Percentiles rank a stretch among this genome's conserved stretches.
Evolutionary conservation across 108 stramenopile genomes (phyloP).

Genomic region (Aurantiochytrium sp.): DNA sequence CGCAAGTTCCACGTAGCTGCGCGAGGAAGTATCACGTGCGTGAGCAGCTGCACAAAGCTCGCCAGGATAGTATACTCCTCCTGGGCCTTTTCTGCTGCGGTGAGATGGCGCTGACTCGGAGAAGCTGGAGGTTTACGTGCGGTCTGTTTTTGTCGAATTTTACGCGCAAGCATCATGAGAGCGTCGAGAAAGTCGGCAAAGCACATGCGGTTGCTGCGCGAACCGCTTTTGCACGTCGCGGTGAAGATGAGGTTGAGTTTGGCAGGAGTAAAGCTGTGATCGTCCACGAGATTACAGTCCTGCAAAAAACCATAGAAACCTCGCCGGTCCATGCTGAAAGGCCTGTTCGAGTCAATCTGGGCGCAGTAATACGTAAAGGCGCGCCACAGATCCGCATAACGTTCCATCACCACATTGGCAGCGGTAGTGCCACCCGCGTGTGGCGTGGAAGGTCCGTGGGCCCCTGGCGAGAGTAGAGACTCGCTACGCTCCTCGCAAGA

Average conservation of each 20-base stretch:
- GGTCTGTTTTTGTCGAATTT: not conserved
- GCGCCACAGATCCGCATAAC: not conserved
- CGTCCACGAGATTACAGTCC: not conserved
- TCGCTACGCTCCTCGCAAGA: too few species aligned
- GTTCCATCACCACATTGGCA: not conserved
- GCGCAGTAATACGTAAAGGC: not conserved
- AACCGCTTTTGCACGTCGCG: not conserved
- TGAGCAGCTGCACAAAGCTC: not conserved
- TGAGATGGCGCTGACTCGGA: not conserved
- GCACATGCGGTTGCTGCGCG: not conserved
- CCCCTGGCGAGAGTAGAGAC: too few species aligned
- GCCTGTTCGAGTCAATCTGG: not conserved
- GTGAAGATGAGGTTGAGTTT: not conserved
- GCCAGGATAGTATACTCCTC: not conserved
- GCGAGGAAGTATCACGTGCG: not conserved
- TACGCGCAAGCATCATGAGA: not conserved
- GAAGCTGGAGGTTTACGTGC: not conserved
- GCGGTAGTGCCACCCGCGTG: not conserved
- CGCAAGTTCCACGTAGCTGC: not conserved
- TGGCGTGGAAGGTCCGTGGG: not conserved
- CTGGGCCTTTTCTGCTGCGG: not conserved
- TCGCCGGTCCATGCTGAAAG: not conserved
- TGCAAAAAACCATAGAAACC: not conserved
- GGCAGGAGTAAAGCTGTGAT: not conserved
- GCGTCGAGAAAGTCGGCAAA: constrained; percentile 8